Conservation (phyloP, 2,329 filamentous ascomycete species). For the Phialophora tarda region DNA sequence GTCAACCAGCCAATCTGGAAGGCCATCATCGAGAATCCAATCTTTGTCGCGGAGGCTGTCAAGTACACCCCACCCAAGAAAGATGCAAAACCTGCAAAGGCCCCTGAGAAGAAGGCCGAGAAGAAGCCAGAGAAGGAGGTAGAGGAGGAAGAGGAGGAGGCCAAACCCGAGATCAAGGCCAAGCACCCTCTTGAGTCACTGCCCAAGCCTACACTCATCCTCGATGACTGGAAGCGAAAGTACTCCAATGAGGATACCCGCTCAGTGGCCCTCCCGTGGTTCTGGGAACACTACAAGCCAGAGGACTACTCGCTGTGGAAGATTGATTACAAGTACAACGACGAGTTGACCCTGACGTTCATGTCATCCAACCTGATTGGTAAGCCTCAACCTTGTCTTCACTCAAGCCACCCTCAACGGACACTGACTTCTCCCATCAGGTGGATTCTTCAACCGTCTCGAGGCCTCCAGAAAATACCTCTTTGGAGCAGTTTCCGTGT, state of each 20-base stretch:
- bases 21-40: constrained; percentile 74
- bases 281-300: constrained; percentile 95
- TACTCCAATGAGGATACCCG: constrained; percentile 96
- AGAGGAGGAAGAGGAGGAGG: constrained; percentile 63
- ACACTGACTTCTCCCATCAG: constrained; percentile 42
- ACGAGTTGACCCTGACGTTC: constrained; percentile 96
- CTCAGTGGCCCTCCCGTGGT: constrained; percentile 85
- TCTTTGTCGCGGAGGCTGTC: constrained; percentile 80
- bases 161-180: constrained; percentile 71
- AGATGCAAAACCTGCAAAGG: constrained; percentile 70
- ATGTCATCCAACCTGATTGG: constrained; percentile 99
- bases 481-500: constrained; percentile 90
- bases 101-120: constrained; percentile 50
- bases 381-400: constrained; percentile 43
- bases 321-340: constrained; percentile 98
- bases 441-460: constrained; percentile 96
- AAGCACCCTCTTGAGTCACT: constrained; percentile 95
- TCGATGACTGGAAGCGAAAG: constrained; percentile 98
- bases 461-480: constrained; percentile 98
- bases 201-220: constrained; percentile 75
- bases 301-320: constrained; percentile 96
- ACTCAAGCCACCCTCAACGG: constrained; percentile 20
- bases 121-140: constrained; percentile 58
- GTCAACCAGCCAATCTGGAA: constrained; percentile 91
- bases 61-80: constrained; percentile 78